Conservation (phyloP, 441 rosid genomes). For the Euphorbia celastroides region DNA sequence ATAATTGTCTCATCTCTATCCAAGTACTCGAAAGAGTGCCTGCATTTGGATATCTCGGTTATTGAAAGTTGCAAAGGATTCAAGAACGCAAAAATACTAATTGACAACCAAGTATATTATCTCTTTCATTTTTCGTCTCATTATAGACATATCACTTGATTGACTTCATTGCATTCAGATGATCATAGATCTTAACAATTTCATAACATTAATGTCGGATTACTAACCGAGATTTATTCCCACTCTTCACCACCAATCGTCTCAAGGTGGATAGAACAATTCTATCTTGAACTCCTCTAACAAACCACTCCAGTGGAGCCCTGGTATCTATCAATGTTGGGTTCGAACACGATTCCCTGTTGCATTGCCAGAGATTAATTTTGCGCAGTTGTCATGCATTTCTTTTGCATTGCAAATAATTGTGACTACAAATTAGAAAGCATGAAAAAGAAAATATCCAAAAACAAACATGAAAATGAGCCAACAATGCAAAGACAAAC, state of each 20-base stretch:
- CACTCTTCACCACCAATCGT: slow-evolving; percentile 43
- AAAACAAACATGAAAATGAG: slow-evolving; percentile 3
- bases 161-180: background rate
- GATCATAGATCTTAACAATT: background rate
- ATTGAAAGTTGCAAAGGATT: slow-evolving; percentile 10
- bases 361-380: slow-evolving; percentile 12
- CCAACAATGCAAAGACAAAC: slow-evolving; percentile 31
- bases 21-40: slow-evolving; percentile 66
- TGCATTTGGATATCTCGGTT: slow-evolving; percentile 30
- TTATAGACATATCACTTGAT: background rate
- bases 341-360: slow-evolving; percentile 51
- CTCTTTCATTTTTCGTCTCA: background rate
- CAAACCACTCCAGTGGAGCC: slow-evolving; percentile 67
- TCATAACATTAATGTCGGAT: slow-evolving; percentile 13
- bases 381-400: slow-evolving; percentile 9
- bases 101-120: background rate
- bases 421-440: background rate
- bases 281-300: slow-evolving; percentile 64
- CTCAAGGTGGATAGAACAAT: slow-evolving; percentile 59
- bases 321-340: slow-evolving; percentile 36
- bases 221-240: slow-evolving; percentile 55
- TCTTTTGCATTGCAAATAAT: background rate
- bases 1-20: slow-evolving; percentile 62
- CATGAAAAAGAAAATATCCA: background rate
- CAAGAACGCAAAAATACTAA: background rate